phyloP scores from a whole-genome alignment of 108 stramenopile species.

The Skeletonema potamos region DNA sequence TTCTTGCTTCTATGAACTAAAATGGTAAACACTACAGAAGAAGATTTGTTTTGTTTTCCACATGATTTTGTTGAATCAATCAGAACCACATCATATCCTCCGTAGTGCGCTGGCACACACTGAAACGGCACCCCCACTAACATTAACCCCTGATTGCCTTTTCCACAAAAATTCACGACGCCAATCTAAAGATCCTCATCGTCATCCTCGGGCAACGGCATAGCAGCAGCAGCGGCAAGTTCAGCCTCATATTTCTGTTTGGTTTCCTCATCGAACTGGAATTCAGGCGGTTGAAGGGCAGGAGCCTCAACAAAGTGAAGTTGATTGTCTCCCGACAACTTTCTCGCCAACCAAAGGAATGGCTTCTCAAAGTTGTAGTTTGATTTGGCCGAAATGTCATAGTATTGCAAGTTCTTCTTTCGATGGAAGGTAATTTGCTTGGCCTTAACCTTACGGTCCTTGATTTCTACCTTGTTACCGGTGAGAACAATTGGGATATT shows the following conservation, averaged over 20 bases:
- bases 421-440: conserved; percentile 99
- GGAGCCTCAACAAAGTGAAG: conserved; percentile 98
- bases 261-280: conserved; percentile 89
- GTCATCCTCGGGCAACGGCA: conserved; percentile 96
- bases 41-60: not conserved
- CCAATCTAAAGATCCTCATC: conserved; percentile 89
- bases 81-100: not conserved
- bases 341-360: conserved; percentile 98
- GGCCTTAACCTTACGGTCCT: conserved; percentile 99
- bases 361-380: conserved; percentile 99
- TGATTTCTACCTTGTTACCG: conserved; percentile 99
- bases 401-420: conserved; percentile 99
- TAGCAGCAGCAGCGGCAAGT: conserved; percentile 86
- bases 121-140: not conserved
- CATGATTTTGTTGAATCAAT: not conserved
- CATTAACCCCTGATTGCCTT: not conserved
- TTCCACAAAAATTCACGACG: not conserved
- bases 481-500: conserved; percentile 98
- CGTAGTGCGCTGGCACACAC: not conserved
- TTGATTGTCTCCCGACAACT: conserved; percentile 95
- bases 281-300: conserved; percentile 96
- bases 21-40: not conserved
- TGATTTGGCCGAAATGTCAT: conserved; percentile 99
- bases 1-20: not conserved
- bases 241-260: conserved; percentile 88